A percentile compares a stretch with the other conserved stretches of the same genome.
Evolutionary conservation across 805 yeast genomes (phyloP).

Genomic region (Schizosaccharomyces lindneri): DNA sequence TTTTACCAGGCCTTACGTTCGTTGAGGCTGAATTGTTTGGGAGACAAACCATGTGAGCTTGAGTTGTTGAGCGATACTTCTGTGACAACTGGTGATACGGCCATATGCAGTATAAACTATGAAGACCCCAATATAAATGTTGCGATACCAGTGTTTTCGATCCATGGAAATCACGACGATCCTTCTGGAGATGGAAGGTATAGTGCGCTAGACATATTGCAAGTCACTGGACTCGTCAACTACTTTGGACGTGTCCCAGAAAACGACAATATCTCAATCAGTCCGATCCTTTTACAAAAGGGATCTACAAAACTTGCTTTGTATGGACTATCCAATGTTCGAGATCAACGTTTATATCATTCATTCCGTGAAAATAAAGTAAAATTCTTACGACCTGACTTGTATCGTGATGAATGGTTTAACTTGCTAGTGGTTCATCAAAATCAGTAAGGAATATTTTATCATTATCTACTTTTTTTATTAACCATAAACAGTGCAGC

Average conservation of each 20-base stretch:
- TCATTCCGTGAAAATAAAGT: constrained; percentile 63
- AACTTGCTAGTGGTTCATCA: constrained; percentile 75
- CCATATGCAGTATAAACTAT: constrained; percentile 49
- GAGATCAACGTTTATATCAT: constrained; percentile 70
- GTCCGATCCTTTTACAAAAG: constrained; percentile 61
- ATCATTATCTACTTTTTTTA: not conserved
- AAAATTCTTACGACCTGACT: constrained; percentile 43
- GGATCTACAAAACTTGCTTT: constrained; percentile 63
- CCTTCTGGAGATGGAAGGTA: constrained; percentile 51
- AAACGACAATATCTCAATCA: constrained; percentile 45
- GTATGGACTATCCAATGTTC: constrained; percentile 67
- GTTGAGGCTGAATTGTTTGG: constrained; percentile 47
- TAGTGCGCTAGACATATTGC: constrained; percentile 64
- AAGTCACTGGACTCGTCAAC: constrained; percentile 61
- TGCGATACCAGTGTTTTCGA: constrained; percentile 72
- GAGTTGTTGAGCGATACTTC: constrained; percentile 63
- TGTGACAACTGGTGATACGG: constrained; percentile 27
- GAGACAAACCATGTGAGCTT: constrained; percentile 67
- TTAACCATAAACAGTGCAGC: constrained; percentile 15
- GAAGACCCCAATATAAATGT: constrained; percentile 80
- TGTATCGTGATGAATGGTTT: constrained; percentile 40
- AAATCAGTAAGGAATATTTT: constrained; percentile 23
- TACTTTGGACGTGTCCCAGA: constrained; percentile 69
- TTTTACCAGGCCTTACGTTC: constrained; percentile 58
- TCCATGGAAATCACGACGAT: constrained; percentile 91